Evolutionary conservation across 1,284 basidiomycete species (phyloP).

Genomic region (Gomphus sp.): DNA sequence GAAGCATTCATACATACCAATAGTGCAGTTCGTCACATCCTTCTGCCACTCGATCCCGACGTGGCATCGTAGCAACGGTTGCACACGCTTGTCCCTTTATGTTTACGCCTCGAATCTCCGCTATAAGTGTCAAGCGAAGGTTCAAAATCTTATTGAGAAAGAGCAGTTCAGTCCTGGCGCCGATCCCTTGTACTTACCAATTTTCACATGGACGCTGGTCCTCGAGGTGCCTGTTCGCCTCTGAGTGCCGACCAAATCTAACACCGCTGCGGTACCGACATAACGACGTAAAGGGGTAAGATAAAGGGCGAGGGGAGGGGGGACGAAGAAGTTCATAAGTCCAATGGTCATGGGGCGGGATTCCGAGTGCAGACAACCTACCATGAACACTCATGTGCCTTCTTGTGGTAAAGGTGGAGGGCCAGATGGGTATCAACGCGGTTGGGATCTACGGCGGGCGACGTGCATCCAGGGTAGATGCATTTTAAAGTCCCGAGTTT

Average conservation of each 20-base stretch:
- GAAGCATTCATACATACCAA: not conserved
- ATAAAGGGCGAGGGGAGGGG: not conserved
- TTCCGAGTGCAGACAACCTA: not conserved
- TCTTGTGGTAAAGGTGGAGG: not conserved
- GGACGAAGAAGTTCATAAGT: not conserved
- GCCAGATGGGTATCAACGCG: not conserved
- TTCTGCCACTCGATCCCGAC: not conserved
- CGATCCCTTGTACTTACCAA: not conserved
- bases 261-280: not conserved
- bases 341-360: not conserved
- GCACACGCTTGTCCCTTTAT: slow-evolving; percentile 1
- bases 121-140: not conserved
- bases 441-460: not conserved
- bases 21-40: not conserved
- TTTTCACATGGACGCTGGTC: slow-evolving; percentile 3
- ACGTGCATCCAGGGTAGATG: slow-evolving; percentile 1
- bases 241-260: slow-evolving; percentile 5
- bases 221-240: slow-evolving; percentile 3
- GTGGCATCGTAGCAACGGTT: not conserved
- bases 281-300: too few relatives aligned
- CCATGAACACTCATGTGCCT: slow-evolving; percentile 4
- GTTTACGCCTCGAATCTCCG: slow-evolving; percentile 2
- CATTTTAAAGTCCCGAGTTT: not conserved
- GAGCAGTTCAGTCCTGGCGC: too few relatives aligned
- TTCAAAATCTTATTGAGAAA: too few relatives aligned